phyloP scores from a whole-genome alignment of 2,329 filamentous ascomycete genomes.

The Alternaria brassicicola region DNA sequence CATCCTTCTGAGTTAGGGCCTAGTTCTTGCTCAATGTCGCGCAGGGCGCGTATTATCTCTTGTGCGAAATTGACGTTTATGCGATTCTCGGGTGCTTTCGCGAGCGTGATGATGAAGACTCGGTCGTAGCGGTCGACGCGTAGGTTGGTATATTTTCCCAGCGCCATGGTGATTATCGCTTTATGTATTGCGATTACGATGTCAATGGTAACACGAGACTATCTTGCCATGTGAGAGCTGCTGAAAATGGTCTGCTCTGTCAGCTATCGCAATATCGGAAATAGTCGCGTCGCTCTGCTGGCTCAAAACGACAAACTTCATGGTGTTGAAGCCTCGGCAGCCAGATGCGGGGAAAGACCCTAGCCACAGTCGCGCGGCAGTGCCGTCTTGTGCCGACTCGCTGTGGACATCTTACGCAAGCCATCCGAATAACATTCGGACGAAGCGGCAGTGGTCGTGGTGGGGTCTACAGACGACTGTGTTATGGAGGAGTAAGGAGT shows the following conservation, averaged over 20 bases:
- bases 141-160: conserved; percentile 51
- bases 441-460: not conserved
- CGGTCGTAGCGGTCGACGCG: conserved; percentile 55
- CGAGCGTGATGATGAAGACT: conserved; percentile 61
- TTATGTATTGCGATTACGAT: not conserved
- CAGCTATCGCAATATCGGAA: not conserved
- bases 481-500: not conserved
- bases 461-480: not conserved
- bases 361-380: not conserved
- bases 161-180: conserved; percentile 18
- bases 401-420: not conserved
- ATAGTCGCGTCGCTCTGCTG: not conserved
- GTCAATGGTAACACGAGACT: not conserved
- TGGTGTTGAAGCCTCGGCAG: conserved; percentile 25
- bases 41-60: conserved; percentile 59
- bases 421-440: not conserved
- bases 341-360: conserved; percentile 23
- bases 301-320: not conserved
- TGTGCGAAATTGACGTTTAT: conserved; percentile 59
- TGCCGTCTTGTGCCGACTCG: not conserved
- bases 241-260: not conserved
- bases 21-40: conserved; percentile 55
- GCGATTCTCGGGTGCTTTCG: conserved; percentile 61
- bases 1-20: conserved; percentile 58
- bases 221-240: accelerated